These are phyloP conservation scores for Diplodia corticola DNA, from an alignment of 2,329 filamentous ascomycete genomes.

Conservation along the genomic window DNA sequence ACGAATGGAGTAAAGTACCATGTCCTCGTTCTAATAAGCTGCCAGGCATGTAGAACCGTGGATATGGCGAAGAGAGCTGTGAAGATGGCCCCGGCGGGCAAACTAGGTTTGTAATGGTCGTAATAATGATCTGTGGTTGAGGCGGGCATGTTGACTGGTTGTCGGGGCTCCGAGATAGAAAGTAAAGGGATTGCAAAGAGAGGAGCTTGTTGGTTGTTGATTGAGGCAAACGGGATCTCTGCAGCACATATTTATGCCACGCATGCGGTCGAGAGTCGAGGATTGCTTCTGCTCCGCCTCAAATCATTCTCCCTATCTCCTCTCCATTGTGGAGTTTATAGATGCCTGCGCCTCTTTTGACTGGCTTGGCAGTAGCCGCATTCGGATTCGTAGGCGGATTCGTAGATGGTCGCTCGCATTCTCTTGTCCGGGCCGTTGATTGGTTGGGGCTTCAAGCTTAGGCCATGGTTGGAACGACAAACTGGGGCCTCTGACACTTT, in stretches of 20 bases:
- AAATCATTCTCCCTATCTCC: background rate
- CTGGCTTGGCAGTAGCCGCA: background rate
- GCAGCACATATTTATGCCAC: background rate
- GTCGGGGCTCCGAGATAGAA: background rate
- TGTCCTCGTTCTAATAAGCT: slow-evolving; percentile 42
- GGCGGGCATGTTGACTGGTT: background rate
- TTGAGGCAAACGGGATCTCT: background rate
- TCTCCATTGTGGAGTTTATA: background rate
- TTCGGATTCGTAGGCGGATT: background rate
- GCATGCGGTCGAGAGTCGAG: background rate
- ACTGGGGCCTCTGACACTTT: background rate
- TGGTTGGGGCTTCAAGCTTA: background rate
- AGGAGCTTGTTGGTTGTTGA: background rate
- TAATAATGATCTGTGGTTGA: background rate
- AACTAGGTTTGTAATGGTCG: slow-evolving; percentile 32
- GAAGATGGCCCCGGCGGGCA: slow-evolving; percentile 33
- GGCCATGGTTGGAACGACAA: background rate
- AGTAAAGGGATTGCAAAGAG: background rate
- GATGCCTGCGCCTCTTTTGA: background rate
- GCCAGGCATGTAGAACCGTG: slow-evolving; percentile 41
- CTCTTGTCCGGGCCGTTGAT: background rate
- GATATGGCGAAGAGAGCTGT: slow-evolving; percentile 31
- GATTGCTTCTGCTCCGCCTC: background rate
- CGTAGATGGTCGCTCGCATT: background rate
- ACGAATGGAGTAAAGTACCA: slow-evolving; percentile 56